Percentiles rank a stretch among this genome's conserved stretches.
Conservation (phyloP, 345 rosid genomes). For the Reutealis trisperma region DNA sequence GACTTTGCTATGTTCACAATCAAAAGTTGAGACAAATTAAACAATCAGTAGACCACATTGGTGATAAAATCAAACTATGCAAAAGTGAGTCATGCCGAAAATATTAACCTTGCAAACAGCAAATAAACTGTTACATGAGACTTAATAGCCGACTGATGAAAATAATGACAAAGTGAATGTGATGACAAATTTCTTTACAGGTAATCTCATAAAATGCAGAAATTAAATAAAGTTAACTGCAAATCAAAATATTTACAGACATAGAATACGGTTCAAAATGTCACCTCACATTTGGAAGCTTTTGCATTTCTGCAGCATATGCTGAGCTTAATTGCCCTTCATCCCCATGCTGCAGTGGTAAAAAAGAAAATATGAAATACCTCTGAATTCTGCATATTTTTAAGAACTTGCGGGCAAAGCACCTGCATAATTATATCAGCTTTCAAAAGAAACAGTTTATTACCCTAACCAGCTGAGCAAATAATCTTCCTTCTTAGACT, state of each 20-base stretch:
- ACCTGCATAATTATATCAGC: neutral
- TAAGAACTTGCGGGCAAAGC: neutral
- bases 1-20: neutral
- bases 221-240: neutral
- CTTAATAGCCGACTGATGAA: neutral
- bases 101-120: neutral
- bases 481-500: neutral
- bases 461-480: constrained; percentile 3
- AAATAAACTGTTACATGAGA: constrained; percentile 1
- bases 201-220: neutral
- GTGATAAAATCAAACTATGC: neutral
- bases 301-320: constrained; percentile 75
- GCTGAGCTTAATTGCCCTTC: constrained; percentile 85
- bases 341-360: constrained; percentile 66
- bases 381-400: neutral
- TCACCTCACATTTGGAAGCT: constrained; percentile 89
- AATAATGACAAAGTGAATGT: constrained; percentile 6
- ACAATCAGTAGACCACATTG: neutral
- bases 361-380: constrained; percentile 13
- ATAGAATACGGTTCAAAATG: constrained; percentile 21
- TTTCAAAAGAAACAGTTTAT: constrained; percentile 16
- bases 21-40: neutral
- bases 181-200: constrained; percentile 1
- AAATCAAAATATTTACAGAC: constrained; percentile 2
- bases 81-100: neutral